A percentile compares a stretch with the other conserved stretches of the same genome.
These are phyloP conservation scores for Mycena olivaceomarginata DNA, from an alignment of 768 basidiomycete species.

Conservation along the genomic window DNA sequence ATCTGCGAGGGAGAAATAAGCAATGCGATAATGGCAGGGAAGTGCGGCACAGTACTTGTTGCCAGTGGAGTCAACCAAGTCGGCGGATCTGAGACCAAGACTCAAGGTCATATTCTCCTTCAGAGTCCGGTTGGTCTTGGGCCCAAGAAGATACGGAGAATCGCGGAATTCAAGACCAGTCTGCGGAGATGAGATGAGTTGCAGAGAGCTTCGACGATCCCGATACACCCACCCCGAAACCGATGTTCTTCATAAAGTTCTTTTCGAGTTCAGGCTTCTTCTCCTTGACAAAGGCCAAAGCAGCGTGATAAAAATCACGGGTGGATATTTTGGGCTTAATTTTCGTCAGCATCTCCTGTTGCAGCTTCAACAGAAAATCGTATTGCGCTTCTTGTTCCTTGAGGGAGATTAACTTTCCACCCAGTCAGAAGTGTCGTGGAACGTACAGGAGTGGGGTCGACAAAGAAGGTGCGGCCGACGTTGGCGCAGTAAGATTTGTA, in stretches of 20 bases:
- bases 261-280: no score
- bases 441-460: slow-evolving; percentile 90
- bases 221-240: no score
- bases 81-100: slow-evolving; percentile 89
- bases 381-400: slow-evolving; percentile 97
- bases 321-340: slow-evolving; percentile 87
- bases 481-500: slow-evolving; percentile 97
- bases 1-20: slow-evolving; percentile 69
- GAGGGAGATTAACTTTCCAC: slow-evolving; percentile 24
- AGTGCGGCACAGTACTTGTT: slow-evolving; percentile 75
- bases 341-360: slow-evolving; percentile 83
- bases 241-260: no score
- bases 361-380: slow-evolving; percentile 83
- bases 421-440: not conserved
- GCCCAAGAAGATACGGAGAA: slow-evolving; percentile 85
- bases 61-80: slow-evolving; percentile 84
- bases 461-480: slow-evolving; percentile 95
- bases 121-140: slow-evolving; percentile 85
- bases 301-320: slow-evolving; percentile 90
- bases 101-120: slow-evolving; percentile 91
- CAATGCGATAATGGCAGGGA: not conserved
- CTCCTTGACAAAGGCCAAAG: slow-evolving; percentile 80
- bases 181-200: no score
- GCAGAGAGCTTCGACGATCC: no score
- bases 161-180: no score